Percentiles rank a stretch among this genome's conserved stretches.
Conservation (phyloP, 495 filamentous ascomycete genomes). For the Bombardia bombarda region DNA sequence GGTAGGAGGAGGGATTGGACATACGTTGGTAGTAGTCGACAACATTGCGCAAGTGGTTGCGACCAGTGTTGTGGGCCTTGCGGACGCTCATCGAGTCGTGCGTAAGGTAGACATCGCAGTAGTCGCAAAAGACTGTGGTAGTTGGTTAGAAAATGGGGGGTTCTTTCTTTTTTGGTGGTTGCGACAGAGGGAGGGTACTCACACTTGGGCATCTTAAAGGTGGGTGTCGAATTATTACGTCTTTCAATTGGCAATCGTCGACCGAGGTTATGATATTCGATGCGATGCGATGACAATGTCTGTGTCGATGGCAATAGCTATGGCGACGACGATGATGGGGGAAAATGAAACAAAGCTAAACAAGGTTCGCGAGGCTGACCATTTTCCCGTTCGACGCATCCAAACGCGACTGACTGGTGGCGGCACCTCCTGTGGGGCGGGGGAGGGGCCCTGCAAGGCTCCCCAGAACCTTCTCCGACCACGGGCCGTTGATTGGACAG, state of each 20-base stretch:
- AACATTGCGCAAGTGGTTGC: slow-evolving; percentile 95
- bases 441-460: slow-evolving; percentile 8
- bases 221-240: neutral
- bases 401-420: slow-evolving; percentile 4
- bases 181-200: slow-evolving; percentile 4
- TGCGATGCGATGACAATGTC: neutral
- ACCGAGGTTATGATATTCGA: neutral
- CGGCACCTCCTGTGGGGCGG: slow-evolving; percentile 7
- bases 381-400: neutral
- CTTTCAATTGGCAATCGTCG: neutral
- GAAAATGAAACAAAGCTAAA: slow-evolving; percentile 1
- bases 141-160: slow-evolving; percentile 5
- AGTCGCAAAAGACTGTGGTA: slow-evolving; percentile 64
- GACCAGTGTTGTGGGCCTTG: slow-evolving; percentile 93
- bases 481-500: slow-evolving; percentile 12
- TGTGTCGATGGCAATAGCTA: too few species aligned
- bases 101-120: slow-evolving; percentile 99
- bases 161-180: slow-evolving; percentile 2
- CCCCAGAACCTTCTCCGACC: neutral
- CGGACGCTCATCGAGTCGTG: slow-evolving; percentile 99
- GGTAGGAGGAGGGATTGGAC: slow-evolving; percentile 12
- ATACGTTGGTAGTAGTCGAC: slow-evolving; percentile 96
- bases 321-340: neutral
- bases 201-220: slow-evolving; percentile 40
- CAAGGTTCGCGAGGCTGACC: slow-evolving; percentile 21